These are phyloP conservation scores for Botrytis tulipae DNA, from an alignment of 2,329 filamentous ascomycete genomes.

Conservation along the genomic window DNA sequence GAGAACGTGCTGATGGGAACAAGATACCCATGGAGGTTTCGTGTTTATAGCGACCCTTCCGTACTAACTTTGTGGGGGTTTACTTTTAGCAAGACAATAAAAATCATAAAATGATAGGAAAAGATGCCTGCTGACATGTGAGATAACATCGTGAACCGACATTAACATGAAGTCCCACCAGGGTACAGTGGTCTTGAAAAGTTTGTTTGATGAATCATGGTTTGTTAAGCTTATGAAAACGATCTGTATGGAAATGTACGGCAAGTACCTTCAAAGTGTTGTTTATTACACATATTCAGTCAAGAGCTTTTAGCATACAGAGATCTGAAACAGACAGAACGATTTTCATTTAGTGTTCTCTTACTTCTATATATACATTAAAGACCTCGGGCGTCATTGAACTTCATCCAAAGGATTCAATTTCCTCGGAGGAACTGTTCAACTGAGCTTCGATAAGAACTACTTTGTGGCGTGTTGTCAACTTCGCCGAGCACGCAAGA, in stretches of 20 bases:
- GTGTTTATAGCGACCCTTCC: too few relatives aligned
- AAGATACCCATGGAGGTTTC: background rate
- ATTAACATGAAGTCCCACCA: too few relatives aligned
- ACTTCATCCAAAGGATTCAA: background rate
- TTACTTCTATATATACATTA: background rate
- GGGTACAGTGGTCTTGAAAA: background rate
- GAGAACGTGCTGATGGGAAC: background rate
- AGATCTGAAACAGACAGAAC: background rate
- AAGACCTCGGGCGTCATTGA: background rate
- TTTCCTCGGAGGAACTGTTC: too few relatives aligned
- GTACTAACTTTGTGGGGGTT: background rate
- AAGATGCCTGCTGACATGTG: background rate
- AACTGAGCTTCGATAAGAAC: background rate
- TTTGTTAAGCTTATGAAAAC: background rate
- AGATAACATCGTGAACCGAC: background rate
- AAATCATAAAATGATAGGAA: background rate
- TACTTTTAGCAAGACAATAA: background rate
- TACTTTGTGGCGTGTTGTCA: background rate
- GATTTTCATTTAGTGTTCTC: background rate
- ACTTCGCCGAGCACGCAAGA: background rate
- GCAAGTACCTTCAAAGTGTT: background rate
- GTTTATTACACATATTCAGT: accelerated
- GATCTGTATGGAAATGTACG: background rate
- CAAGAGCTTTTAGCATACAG: too few relatives aligned
- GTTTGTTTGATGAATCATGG: background rate